Conservation (phyloP, 106 monocot species). For the Dioscorea dumetorum region DNA sequence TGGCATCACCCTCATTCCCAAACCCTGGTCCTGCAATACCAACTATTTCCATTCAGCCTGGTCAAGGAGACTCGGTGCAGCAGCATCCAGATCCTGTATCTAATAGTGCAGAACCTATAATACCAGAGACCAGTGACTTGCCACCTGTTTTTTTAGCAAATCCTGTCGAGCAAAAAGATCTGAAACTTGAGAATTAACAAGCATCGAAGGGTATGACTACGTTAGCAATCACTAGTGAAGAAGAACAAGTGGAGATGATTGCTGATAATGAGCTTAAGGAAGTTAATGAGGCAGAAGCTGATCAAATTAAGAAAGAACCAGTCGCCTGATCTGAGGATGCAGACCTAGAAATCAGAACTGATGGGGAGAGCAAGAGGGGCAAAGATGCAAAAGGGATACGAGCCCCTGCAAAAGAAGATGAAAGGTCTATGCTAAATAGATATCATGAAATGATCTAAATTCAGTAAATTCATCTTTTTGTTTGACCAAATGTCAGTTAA, state of each 20-base stretch:
- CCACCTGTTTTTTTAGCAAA: slow-evolving; percentile 11
- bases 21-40: slow-evolving; percentile 11
- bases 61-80: background rate
- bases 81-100: background rate
- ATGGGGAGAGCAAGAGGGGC: slow-evolving; percentile 34
- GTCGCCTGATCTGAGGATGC: slow-evolving; percentile 11
- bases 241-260: slow-evolving; percentile 1
- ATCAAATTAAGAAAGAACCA: slow-evolving; percentile 26
- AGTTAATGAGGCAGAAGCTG: slow-evolving; percentile 20
- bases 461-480: too few species aligned
- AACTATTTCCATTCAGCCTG: background rate
- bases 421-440: slow-evolving; percentile 8
- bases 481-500: too few species aligned
- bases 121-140: slow-evolving; percentile 2
- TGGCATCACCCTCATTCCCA: slow-evolving; percentile 2
- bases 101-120: slow-evolving; percentile 1
- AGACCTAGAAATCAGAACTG: slow-evolving; percentile 23
- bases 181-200: slow-evolving; percentile 5
- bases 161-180: slow-evolving; percentile 1
- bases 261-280: slow-evolving; percentile 10
- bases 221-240: background rate
- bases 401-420: slow-evolving; percentile 42
- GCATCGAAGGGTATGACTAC: slow-evolving; percentile 5
- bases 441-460: background rate
- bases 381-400: slow-evolving; percentile 85